Base-by-base conservation (phyloP, 2,329 filamentous ascomycete species). In the Fusarium chuoi region DNA sequence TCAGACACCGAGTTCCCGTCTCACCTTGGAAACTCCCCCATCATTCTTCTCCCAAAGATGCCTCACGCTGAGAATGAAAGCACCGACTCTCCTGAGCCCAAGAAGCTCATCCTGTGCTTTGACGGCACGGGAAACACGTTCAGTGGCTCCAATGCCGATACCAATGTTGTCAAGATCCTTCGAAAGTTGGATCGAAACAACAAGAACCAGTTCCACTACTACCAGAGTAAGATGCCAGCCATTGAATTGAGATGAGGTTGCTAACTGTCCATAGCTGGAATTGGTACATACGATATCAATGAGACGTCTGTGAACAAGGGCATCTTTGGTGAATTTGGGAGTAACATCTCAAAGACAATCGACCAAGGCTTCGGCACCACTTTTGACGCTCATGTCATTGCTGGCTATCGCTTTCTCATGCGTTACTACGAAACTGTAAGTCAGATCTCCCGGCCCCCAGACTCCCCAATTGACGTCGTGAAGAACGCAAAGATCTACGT, bases 321-420 rank as follows among this genome's bases (percentile, higher is more conserved):
- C 3, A 75, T 74, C 68, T 41, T 84, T 8, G 81, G 81, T 7
- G 76, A 80, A 51, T 59, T 85, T 18, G 71, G 71, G 22, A 83
- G 83, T 42, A 81, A 76, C 15, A 65, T 86, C 52, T 81, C 81
- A 11, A 79, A 84, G 76, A 83, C 82, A 3, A 54, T 86, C 7
- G 85, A 87, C 51, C 80, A 84, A 56, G 85, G 80, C 1, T 78
- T 87, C 7, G 85, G 84, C 8, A 84, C 80, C 28, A 85, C 85
- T 0, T 88, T 89, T 56, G 86, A 86, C 49, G 81, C 83, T 5
- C 87, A 89, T 64, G 86, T 89, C 13, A 84, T 87, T 55, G 85
- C 83, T 10, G 87, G 87, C 1, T 89, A 89, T 70, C 80, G 84
- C 6, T 89, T 89, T 63, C 71, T 89, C 28, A 89, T 89, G 87